Base-by-base conservation (phyloP, 2,329 filamentous ascomycete species). In the Neurospora sp. region DNA sequence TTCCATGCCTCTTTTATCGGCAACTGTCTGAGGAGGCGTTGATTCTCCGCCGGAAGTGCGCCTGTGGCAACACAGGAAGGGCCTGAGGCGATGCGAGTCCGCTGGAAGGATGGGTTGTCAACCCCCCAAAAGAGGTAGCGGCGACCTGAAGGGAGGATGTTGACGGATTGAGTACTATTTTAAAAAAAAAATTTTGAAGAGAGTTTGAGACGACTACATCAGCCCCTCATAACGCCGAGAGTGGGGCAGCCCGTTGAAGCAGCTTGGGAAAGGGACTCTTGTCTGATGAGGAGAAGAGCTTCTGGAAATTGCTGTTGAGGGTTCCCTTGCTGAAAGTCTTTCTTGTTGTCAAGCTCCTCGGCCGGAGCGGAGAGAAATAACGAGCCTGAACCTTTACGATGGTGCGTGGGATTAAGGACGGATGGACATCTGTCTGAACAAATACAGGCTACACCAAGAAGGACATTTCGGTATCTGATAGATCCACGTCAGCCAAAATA, bases 211-310 rank as follows among this genome's bases (percentile, higher is more conserved):
- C 46, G 38, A 68, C 41, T 71, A 62, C 37, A 67, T 71, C 71
- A 77, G 77, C 75, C 77, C 77, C 75, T 79, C 77, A 74, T 72
- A 79, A 78, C 74, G 77, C 77, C 77, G 77, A 79, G 76, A 75
- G 77, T 78, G 75, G 77, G 77, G 75, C 77, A 78, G 67, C 33
- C 76, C 71, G 52, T 67, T 75, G 75, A 77, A 74, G 69, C 74
- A 71, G 72, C 70, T 70, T 69, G 73, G 66, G 67, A 37, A 37
- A 66, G 66, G 23, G 23, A 2, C 23, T 62, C 4, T 33, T 62
- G 23, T 62, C 52, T 52, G 43, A 52, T 52, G 19, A 28, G 43
- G 43, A 52, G 43, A 52, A 52, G 19, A 11, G 43, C 19, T 52
- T 39, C n/a, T 66, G 41, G 70, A 68, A 46, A 66, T 23, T 67